A percentile compares a stretch with the other conserved stretches of the same genome.
Evolutionary conservation across 192 early-diverging fungal species (phyloP).

Genomic region (Entrophospora sp.): DNA sequence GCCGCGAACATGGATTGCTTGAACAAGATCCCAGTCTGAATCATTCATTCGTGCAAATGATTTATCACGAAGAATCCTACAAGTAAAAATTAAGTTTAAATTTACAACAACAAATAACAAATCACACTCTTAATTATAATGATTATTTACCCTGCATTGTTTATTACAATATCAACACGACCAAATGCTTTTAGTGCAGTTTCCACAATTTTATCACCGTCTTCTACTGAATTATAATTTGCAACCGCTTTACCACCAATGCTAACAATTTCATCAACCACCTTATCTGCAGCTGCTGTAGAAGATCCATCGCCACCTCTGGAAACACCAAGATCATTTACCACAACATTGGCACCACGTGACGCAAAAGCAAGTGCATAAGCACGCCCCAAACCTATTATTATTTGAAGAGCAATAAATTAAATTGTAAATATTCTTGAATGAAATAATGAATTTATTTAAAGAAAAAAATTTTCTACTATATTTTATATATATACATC

Average conservation of each 20-base stretch:
- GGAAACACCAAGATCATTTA: conserved; percentile 88
- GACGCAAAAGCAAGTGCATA: conserved; percentile 88
- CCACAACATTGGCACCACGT: conserved; percentile 88
- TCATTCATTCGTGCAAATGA: conserved; percentile 96
- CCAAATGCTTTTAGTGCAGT: conserved; percentile 94
- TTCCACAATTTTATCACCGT: conserved; percentile 96
- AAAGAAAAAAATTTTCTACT: neutral
- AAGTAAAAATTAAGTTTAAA: neutral
- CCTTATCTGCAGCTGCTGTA: conserved; percentile 79
- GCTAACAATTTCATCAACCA: conserved; percentile 85
- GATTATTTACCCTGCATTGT: conserved; percentile 69
- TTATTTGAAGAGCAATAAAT: conserved; percentile 1
- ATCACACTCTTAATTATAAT: neutral
- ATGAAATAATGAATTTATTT: neutral
- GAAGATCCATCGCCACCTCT: conserved; percentile 69
- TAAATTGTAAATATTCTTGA: neutral
- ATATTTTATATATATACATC: neutral
- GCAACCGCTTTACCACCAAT: conserved; percentile 90
- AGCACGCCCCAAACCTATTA: conserved; percentile 64
- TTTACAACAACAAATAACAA: neutral
- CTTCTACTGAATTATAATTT: conserved; percentile 95
- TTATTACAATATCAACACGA: conserved; percentile 90
- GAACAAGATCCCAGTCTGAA: conserved; percentile 93
- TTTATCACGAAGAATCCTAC: conserved; percentile 89
- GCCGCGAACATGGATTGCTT: conserved; percentile 86